Percentiles rank a stretch among this genome's conserved stretches.
Evolutionary conservation across 1,139 yeast genomes (phyloP).

Genomic region (Blastobotrys persicus): DNA sequence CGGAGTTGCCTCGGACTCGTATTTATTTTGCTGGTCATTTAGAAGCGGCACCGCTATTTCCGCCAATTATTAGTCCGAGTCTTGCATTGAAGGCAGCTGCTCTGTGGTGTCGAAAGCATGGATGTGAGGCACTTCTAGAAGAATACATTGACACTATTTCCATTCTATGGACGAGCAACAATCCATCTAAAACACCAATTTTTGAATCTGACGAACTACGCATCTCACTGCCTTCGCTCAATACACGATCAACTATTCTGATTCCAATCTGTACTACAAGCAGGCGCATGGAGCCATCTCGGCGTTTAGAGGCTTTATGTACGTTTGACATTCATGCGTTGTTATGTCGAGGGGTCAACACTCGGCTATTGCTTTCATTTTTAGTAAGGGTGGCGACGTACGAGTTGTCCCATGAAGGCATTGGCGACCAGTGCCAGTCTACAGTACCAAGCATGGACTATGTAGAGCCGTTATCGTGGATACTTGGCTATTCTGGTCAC

Average conservation of each 20-base stretch:
- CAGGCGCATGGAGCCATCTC: neutral
- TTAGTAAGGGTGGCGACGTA: slow-evolving; percentile 1
- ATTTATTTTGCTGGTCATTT: slow-evolving; percentile 1
- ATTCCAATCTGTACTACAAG: slow-evolving; percentile 4
- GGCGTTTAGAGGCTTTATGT: neutral
- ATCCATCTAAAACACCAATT: slow-evolving; percentile 6
- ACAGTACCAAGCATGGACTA: slow-evolving; percentile 1
- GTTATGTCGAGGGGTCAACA: slow-evolving; percentile 14
- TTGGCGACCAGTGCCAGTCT: neutral
- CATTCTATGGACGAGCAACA: slow-evolving; percentile 11
- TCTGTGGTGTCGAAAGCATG: slow-evolving; percentile 9
- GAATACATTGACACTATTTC: slow-evolving; percentile 12
- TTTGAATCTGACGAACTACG: slow-evolving; percentile 11
- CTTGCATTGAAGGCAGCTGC: slow-evolving; percentile 10
- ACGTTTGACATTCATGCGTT: slow-evolving; percentile 2
- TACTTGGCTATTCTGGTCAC: slow-evolving; percentile 9
- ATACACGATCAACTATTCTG: slow-evolving; percentile 9
- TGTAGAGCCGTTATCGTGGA: slow-evolving; percentile 10
- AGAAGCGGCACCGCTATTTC: neutral
- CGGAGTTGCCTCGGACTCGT: slow-evolving; percentile 3
- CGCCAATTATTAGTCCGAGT: slow-evolving; percentile 5
- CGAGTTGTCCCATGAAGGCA: neutral
- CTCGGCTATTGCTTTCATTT: slow-evolving; percentile 3
- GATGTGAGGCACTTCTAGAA: slow-evolving; percentile 9
- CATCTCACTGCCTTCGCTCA: slow-evolving; percentile 7